Evolutionary conservation across 768 basidiomycete genomes (phyloP), one percentile per base, ranked within the genome.

Genomic region (Xerocomellus amylosporus): DNA sequence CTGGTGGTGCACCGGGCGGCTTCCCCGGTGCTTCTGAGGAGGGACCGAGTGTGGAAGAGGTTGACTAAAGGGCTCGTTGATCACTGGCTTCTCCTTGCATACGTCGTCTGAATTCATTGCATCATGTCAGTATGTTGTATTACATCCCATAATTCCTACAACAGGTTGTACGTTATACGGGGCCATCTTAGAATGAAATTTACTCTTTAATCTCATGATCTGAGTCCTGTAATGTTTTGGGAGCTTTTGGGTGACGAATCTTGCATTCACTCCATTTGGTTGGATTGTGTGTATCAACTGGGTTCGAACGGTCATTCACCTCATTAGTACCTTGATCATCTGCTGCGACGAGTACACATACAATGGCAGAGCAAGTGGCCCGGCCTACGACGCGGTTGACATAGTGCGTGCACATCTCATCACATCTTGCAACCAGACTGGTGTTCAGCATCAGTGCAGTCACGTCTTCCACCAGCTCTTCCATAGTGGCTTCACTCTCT

Each of bases 11-110:
- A 65, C 79, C 76, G 38, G 81, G 80, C 6, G 85, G 84, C 46
- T 83, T 84, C 79, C 84, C 85, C 31, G 83, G 84, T 52, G 84
- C 78, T 34, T 73, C 75, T 46, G 90, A 89, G 71, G 91, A 91
- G 30, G 93, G 93, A 42, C 93, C 92, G 43, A 87, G 85, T 54
- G 92, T 94, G 49, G 92, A 95, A 79, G 92, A 94, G 76, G 93
- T 93, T 64, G 87, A 90, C 71, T 90, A 81, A 80, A 58, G 54
- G 60, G 51, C 54, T 53, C 41, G 46, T n/a, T 39, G 52, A 48
- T 39, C 30, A 31, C 31, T 40, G 56, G 58, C 59, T 62, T 60
- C 37, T 50, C 48, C 47, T 61, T 58, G 65, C 60, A 58, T 63
- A 43, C 49, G 56, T 55, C 51, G 54, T 68, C 44, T 9, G 30